Conservation (phyloP, 2,329 filamentous ascomycete genomes). For the Aspergillus calidoustus region DNA sequence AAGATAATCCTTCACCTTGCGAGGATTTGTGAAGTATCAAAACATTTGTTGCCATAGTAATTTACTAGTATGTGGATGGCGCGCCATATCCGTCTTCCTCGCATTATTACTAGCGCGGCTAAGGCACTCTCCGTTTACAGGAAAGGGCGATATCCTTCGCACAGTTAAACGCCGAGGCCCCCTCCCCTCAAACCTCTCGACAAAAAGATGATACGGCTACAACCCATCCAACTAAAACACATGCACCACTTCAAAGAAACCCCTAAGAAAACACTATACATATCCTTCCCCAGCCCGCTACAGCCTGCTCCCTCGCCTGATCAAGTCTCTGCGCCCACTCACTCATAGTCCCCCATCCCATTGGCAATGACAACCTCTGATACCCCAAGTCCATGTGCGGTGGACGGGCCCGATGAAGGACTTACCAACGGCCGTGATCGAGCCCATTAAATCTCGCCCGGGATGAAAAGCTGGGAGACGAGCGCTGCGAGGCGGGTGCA, state of each 20-base stretch:
- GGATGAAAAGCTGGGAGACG: neutral
- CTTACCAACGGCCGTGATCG: neutral
- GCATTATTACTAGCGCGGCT: no score
- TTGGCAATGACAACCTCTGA: neutral
- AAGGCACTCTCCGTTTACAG: no score
- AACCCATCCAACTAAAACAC: neutral
- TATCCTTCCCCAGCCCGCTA: no score
- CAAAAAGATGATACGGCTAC: neutral
- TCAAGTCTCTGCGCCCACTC: no score
- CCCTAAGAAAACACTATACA: no score
- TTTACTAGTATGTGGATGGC: no score
- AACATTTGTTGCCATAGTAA: no score
- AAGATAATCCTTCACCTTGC: no score
- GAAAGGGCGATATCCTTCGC: no score
- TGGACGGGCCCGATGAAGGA: neutral
- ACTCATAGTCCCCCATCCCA: neutral
- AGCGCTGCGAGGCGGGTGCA: slow-evolving; percentile 1
- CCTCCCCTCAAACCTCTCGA: neutral
- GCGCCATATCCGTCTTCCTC: no score
- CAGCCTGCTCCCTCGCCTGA: no score
- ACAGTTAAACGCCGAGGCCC: neutral
- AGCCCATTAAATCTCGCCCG: slow-evolving; percentile 1
- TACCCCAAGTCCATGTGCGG: neutral
- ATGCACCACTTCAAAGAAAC: neutral
- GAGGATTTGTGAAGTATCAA: no score